Conservation (phyloP, 1,139 yeast species). For the Kurtzmaniella natalensis region DNA sequence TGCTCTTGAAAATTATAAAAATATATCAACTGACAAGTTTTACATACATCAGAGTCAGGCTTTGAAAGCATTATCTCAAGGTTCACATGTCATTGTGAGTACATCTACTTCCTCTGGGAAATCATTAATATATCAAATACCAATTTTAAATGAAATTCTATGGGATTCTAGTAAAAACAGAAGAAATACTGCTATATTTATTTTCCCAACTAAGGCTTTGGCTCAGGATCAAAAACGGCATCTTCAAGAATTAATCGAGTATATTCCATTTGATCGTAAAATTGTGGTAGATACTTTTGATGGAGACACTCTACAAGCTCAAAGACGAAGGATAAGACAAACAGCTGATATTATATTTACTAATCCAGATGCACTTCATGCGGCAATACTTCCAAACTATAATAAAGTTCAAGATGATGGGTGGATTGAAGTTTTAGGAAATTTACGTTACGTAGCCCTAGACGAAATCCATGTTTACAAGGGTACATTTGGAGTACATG, state of each 20-base stretch:
- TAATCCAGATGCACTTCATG: constrained; percentile 91
- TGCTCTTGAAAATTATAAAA: constrained; percentile 47
- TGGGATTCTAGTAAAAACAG: constrained; percentile 27
- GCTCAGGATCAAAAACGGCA: constrained; percentile 95
- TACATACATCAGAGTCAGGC: constrained; percentile 85
- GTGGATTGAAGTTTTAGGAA: constrained; percentile 68
- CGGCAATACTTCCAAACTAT: constrained; percentile 74
- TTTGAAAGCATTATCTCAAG: constrained; percentile 48
- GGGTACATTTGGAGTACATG: constrained; percentile 91
- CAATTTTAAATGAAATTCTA: constrained; percentile 62
- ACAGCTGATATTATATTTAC: constrained; percentile 80
- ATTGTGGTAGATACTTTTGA: constrained; percentile 76
- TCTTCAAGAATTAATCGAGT: constrained; percentile 52
- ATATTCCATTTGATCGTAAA: constrained; percentile 22
- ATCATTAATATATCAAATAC: constrained; percentile 84
- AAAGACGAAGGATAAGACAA: constrained; percentile 50
- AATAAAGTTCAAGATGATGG: constrained; percentile 27
- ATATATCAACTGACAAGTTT: constrained; percentile 43
- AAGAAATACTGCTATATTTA: constrained; percentile 65
- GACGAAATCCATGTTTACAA: constrained; percentile 89
- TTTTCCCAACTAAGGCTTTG: constrained; percentile 94
- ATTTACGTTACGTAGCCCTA: constrained; percentile 70
- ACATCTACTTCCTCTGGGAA: constrained; percentile 97
- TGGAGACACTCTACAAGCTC: constrained; percentile 75
- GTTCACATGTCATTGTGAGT: constrained; percentile 67